phyloP scores from a whole-genome alignment of 345 rosid species.

The Eucalyptus coolabah region DNA sequence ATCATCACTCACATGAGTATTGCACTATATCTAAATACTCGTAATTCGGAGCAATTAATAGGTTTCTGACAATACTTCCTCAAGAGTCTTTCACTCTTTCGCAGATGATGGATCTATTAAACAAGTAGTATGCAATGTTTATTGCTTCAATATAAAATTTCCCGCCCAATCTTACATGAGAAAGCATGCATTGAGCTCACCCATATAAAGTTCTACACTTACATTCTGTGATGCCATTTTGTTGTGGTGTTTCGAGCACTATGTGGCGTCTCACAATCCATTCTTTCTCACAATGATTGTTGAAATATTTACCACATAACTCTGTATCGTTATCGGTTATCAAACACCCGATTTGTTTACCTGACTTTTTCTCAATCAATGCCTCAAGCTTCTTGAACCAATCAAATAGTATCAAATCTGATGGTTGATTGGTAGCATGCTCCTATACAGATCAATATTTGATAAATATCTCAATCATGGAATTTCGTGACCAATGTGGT shows the following conservation, averaged over 20 bases:
- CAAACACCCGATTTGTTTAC: neutral
- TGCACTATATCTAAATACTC: fast-evolving
- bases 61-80: fast-evolving
- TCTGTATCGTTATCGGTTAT: fast-evolving
- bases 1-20: neutral
- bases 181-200: neutral
- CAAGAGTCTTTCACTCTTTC: neutral
- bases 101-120: neutral
- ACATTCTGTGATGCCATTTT: fast-evolving
- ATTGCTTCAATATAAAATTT: neutral
- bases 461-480: neutral
- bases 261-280: neutral
- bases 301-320: neutral
- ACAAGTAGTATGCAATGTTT: neutral
- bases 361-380: neutral
- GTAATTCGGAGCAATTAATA: too few species aligned
- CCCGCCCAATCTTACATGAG: neutral
- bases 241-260: neutral
- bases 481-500: too few species aligned
- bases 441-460: neutral
- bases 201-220: neutral
- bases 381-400: neutral
- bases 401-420: neutral
- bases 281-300: neutral
- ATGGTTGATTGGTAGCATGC: neutral